Evolutionary conservation across 2,329 filamentous ascomycete species (phyloP).

Genomic region (Lecanoromycetidae sp.): DNA sequence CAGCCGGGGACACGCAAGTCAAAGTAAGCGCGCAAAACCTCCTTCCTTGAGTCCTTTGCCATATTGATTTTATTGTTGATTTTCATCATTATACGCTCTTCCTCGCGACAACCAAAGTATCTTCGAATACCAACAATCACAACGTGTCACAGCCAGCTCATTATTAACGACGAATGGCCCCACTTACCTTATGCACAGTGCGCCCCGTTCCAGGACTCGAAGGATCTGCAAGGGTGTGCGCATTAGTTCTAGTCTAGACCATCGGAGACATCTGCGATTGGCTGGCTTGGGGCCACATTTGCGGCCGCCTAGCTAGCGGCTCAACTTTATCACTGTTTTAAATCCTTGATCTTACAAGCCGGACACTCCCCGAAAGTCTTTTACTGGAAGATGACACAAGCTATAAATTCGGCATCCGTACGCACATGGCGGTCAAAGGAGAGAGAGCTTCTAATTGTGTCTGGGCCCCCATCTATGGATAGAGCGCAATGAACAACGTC

Average conservation of each 20-base stretch:
- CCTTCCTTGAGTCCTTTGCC: no score
- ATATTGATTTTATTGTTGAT: no score
- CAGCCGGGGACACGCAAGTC: neutral
- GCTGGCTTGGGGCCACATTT: neutral
- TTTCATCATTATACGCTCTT: no score
- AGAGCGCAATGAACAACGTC: neutral
- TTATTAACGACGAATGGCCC: neutral
- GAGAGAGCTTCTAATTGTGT: neutral
- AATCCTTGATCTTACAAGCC: no score
- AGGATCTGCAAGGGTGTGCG: conserved; percentile 7
- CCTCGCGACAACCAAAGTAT: no score
- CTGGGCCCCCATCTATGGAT: neutral
- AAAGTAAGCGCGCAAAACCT: neutral
- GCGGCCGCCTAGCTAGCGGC: neutral
- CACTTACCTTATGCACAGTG: neutral
- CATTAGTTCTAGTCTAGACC: conserved; percentile 7
- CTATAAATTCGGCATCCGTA: neutral
- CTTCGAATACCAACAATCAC: neutral
- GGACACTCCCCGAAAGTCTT: neutral
- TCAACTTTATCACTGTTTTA: neutral
- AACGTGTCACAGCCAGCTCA: neutral
- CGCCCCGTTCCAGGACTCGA: neutral
- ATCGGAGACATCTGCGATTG: neutral
- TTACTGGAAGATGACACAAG: neutral
- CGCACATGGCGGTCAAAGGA: conserved; percentile 3